A percentile compares a stretch with the other conserved stretches of the same genome.
These are phyloP conservation scores for Immersiporthe knoxdaviesiana DNA, from an alignment of 2,329 filamentous ascomycete species.

Conservation along the genomic window DNA sequence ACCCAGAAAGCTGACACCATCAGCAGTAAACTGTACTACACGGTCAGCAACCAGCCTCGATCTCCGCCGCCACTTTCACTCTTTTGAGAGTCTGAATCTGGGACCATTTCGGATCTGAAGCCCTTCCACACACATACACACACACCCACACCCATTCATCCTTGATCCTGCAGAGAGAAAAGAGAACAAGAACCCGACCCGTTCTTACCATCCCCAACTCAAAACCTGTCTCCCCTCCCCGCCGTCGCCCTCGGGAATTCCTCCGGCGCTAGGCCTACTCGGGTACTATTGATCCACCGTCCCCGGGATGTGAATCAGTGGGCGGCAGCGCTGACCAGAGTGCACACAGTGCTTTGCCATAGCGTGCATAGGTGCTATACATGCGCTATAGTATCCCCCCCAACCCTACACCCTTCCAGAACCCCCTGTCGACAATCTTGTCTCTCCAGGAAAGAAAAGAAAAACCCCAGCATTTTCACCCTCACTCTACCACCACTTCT, in stretches of 20 bases:
- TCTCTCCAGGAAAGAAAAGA: conserved; percentile 23
- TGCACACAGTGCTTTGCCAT: conserved; percentile 1
- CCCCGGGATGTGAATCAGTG: conserved; percentile 6
- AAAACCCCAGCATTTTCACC: conserved; percentile 29
- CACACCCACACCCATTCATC: not conserved
- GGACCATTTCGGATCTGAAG: not conserved
- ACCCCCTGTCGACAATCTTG: not conserved
- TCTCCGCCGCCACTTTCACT: not conserved
- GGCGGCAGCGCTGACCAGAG: not conserved
- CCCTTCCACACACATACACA: not conserved
- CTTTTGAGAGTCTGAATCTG: not conserved
- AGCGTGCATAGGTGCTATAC: conserved; percentile 5
- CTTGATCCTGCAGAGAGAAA: not conserved
- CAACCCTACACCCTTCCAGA: conserved; percentile 4
- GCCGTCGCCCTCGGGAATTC: conserved; percentile 1
- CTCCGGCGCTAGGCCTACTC: conserved; percentile 4
- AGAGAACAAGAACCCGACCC: not conserved
- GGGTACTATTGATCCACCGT: conserved; percentile 4
- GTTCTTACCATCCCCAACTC: not conserved
- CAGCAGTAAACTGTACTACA: not conserved
- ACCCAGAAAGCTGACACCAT: conserved; percentile 6
- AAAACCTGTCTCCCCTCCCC: not conserved
- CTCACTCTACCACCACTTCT: conserved; percentile 27
- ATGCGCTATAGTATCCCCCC: not conserved
- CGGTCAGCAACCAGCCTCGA: not conserved